Base-by-base conservation (phyloP, 1,284 basidiomycete species). In the Cryptococcus sp. region DNA sequence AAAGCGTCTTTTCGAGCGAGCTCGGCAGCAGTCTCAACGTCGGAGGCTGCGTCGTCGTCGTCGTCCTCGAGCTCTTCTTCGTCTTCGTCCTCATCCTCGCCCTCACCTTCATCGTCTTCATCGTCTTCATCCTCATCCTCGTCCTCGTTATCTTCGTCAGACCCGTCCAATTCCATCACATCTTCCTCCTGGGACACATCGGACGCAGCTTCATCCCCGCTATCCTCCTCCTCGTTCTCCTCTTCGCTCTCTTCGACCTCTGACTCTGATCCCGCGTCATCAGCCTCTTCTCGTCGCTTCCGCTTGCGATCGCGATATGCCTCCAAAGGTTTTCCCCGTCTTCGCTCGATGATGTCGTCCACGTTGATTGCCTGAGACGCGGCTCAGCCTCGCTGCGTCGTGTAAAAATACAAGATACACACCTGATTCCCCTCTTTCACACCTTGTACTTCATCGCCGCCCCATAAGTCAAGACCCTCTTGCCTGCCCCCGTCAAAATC, bases 271-370 rank as follows among this genome's bases (percentile, higher is more conserved):
- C 64, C 71, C n/a, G 48, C 57, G 22, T 68, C 66, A 11, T 74
- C 73, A 4, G 67, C 75, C 19, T 73, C 71, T 40, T 73, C 70
- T 35, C 70, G 70, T 25, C 72, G 64, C 53, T 73, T 80, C 58
- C 86, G 75, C 80, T 89, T 89, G 57, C 86, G 82, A 74, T 89
- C 88, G 35, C 78, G 78, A 73, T 61, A 69, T 64, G 64, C 57
- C 57, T 66, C 63, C 50, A 72, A 58, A 42, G 65, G 72, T 75
- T 68, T 80, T 71, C 56, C 80, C 55, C 81, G 84, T 56, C 88
- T 82, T 57, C 87, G 82, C 48, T 86, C 87, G 69, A 94, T 93
- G 65, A 95, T 96, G 72, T 96, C 91, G 78, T 96, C 91, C 11
- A 97, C 88, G 47, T 89, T 91, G 50, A 96, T 85, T 16, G 88